Base-by-base conservation (phyloP, 768 basidiomycete genomes). In the Psilocybe sp. region DNA sequence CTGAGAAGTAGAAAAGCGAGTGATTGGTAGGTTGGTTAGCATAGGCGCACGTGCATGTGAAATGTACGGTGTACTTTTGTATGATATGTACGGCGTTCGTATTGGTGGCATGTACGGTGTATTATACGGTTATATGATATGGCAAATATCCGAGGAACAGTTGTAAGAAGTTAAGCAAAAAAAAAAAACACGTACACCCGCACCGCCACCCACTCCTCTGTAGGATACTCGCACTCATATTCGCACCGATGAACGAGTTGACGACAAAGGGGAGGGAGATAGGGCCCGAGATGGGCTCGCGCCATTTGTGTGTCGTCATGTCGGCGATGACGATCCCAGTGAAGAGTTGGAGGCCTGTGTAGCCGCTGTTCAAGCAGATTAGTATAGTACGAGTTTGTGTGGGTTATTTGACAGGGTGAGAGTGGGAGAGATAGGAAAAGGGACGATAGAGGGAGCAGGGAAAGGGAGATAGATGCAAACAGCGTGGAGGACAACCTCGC, bases 281-380 rank as follows among this genome's bases (percentile, higher is more conserved):
- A 11, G 65, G 50, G 9, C 67, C 65, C 6, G 70, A 71, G 20
- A 81, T 73, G 18, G 81, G 55, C 32, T 80, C 79, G 46, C 82
- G 72, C 78, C 78, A 81, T 60, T 69, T 68, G n/a, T 82, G 73
- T 7, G 80, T 78, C 2, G 81, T 82, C 47, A 78, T 77, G 57
- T 83, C 81, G 18, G 81, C 82, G 43, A 84, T 81, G 56, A 83
- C 76, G 51, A 84, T 80, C 50, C 81, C 79, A 13, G 78, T 84
- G 9, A 85, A 72, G 10, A 86, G 67, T 61, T 86, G 84, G 34
- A 85, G 65, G 1, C 84, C 84, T 70, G 81, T 82, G 59, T 85
- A 86, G 13, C 83, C 82, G 44, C 83, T 84, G 46, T 1, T 49
- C 67, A 60, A 19, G 4, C 43, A 42, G 7, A 28, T n/a, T n/a